phyloP scores from a whole-genome alignment of 1,139 yeast genomes.

The Hansenula anomala region DNA sequence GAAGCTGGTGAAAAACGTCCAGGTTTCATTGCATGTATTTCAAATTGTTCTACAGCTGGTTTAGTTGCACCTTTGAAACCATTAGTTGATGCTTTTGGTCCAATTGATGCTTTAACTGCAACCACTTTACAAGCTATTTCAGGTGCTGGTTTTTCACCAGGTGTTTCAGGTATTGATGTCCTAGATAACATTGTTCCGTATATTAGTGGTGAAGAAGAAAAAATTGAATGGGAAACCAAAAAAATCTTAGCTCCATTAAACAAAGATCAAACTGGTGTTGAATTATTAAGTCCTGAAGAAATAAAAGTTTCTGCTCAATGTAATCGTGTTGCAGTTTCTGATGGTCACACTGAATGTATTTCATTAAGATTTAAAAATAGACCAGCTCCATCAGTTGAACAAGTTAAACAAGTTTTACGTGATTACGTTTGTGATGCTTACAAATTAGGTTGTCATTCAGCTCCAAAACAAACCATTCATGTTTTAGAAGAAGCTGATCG shows the following conservation, averaged over 20 bases:
- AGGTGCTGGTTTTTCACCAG: constrained; percentile 98
- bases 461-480: constrained; percentile 89
- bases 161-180: constrained; percentile 92
- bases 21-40: constrained; percentile 90
- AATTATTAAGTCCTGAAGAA: constrained; percentile 61
- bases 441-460: constrained; percentile 76
- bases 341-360: constrained; percentile 97
- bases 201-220: constrained; percentile 96
- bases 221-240: constrained; percentile 97
- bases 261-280: constrained; percentile 47
- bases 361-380: constrained; percentile 76
- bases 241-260: constrained; percentile 75
- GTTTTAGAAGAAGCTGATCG: constrained; percentile 88
- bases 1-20: constrained; percentile 50
- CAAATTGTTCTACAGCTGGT: constrained; percentile 98
- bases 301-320: constrained; percentile 92
- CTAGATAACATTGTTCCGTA: constrained; percentile 92
- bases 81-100: constrained; percentile 82
- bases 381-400: constrained; percentile 82
- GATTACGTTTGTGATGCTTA: constrained; percentile 85
- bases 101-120: constrained; percentile 78
- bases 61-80: constrained; percentile 96
- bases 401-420: constrained; percentile 63
- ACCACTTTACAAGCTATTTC: constrained; percentile 97
- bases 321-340: constrained; percentile 94